phyloP scores from a whole-genome alignment of 1,284 basidiomycete genomes.

The Heterobasidion occidentale region DNA sequence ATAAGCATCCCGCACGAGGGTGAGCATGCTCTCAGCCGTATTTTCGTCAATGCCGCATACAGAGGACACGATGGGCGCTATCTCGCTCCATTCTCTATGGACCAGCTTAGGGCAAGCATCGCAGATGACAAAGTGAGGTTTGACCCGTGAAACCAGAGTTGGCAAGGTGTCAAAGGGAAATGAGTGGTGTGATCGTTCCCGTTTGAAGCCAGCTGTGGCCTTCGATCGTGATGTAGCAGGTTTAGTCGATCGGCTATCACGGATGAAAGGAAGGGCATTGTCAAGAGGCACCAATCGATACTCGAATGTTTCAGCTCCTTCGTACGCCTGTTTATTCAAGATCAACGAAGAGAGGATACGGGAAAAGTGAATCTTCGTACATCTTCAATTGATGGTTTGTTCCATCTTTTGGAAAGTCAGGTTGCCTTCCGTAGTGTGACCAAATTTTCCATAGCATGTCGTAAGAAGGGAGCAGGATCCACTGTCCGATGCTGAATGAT shows the following conservation, averaged over 20 bases:
- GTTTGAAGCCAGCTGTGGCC: background rate
- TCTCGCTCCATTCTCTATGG: background rate
- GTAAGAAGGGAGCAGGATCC: background rate
- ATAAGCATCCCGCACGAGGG: background rate
- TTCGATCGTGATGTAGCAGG: background rate
- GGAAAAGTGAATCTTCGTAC: background rate
- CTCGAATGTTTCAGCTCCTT: background rate
- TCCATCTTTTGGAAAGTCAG: background rate
- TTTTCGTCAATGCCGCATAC: background rate
- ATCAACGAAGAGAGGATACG: background rate
- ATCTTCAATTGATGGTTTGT: background rate
- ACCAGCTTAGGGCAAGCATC: background rate
- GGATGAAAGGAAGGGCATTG: too few species aligned
- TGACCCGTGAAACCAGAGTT: background rate
- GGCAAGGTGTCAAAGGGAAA: background rate
- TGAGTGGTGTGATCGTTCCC: background rate
- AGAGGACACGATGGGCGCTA: background rate
- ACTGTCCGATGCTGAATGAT: background rate
- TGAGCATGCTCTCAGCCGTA: background rate
- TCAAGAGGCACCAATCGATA: background rate
- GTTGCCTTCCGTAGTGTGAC: background rate
- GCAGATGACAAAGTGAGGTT: background rate
- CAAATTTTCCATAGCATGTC: background rate
- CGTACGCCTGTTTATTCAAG: background rate
- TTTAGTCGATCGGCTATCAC: background rate